Conservation (phyloP, 1,139 yeast species). For the Yamadazyma taylorii region DNA sequence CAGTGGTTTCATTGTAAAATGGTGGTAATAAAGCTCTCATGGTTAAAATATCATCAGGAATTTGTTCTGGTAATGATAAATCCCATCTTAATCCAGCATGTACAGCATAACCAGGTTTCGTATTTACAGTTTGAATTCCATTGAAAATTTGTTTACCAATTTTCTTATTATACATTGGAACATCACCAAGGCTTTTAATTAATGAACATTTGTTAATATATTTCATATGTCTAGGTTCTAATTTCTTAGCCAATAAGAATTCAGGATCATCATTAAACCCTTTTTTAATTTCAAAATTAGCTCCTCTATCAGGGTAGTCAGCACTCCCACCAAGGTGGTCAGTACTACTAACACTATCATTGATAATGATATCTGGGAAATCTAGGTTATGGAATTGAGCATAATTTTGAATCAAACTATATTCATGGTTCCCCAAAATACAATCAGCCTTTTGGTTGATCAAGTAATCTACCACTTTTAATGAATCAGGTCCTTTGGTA, state of each 20-base stretch:
- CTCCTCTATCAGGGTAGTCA: too few species aligned
- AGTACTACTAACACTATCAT: neutral
- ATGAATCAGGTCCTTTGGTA: constrained; percentile 79
- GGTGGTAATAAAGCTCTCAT: constrained; percentile 65
- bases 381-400: constrained; percentile 55
- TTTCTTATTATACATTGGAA: constrained; percentile 43
- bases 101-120: constrained; percentile 61
- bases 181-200: constrained; percentile 60
- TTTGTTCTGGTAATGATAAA: constrained; percentile 55
- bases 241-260: constrained; percentile 55
- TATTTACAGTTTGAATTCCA: constrained; percentile 17
- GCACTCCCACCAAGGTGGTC: too few species aligned
- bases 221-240: constrained; percentile 59
- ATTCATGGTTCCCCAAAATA: constrained; percentile 88
- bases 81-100: constrained; percentile 81
- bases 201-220: constrained; percentile 64
- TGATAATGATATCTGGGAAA: constrained; percentile 24
- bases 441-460: constrained; percentile 63
- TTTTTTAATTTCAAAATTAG: too few species aligned
- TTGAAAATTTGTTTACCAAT: constrained; percentile 14
- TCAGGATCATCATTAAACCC: constrained; percentile 56
- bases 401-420: constrained; percentile 60
- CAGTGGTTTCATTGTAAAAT: constrained; percentile 51
- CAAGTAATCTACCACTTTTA: constrained; percentile 66
- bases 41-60: constrained; percentile 59